Evolutionary conservation across 805 yeast genomes (phyloP).

Genomic region (Kodamaea kakaduensis): DNA sequence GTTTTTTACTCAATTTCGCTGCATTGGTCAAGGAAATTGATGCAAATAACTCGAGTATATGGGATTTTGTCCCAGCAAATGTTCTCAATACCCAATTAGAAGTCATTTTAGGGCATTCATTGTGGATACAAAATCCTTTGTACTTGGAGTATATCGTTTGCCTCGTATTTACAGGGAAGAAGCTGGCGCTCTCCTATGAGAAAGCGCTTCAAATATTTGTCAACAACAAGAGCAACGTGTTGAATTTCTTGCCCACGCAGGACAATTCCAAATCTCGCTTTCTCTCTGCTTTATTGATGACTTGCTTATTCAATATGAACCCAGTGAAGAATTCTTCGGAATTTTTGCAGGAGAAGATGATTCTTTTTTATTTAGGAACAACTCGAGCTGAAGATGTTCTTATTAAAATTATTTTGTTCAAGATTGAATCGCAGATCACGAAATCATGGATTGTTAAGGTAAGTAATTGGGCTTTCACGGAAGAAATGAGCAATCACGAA

Average conservation of each 20-base stretch:
- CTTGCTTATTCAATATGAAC: constrained; percentile 48
- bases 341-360: constrained; percentile 45
- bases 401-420: constrained; percentile 50
- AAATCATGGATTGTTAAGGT: constrained; percentile 65
- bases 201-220: constrained; percentile 62
- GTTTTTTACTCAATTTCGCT: constrained; percentile 24
- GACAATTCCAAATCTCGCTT: constrained; percentile 28
- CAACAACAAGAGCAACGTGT: constrained; percentile 44
- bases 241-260: constrained; percentile 23
- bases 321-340: constrained; percentile 42
- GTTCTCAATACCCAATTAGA: constrained; percentile 64
- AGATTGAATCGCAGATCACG: constrained; percentile 51
- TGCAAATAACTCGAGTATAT: constrained; percentile 14
- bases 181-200: constrained; percentile 37
- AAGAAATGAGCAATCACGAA: constrained; percentile 39
- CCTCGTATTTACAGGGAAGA: constrained; percentile 34
- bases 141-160: constrained; percentile 46
- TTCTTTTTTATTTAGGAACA: constrained; percentile 59
- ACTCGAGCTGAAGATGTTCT: constrained; percentile 56
- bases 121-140: constrained; percentile 42
- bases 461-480: constrained; percentile 60
- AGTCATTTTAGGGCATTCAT: constrained; percentile 43
- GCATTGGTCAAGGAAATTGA: constrained; percentile 13
- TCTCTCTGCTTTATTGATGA: constrained; percentile 45
- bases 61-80: constrained; percentile 41